Conservation (phyloP, 1,284 basidiomycete genomes). For the Puccinia hordei region DNA sequence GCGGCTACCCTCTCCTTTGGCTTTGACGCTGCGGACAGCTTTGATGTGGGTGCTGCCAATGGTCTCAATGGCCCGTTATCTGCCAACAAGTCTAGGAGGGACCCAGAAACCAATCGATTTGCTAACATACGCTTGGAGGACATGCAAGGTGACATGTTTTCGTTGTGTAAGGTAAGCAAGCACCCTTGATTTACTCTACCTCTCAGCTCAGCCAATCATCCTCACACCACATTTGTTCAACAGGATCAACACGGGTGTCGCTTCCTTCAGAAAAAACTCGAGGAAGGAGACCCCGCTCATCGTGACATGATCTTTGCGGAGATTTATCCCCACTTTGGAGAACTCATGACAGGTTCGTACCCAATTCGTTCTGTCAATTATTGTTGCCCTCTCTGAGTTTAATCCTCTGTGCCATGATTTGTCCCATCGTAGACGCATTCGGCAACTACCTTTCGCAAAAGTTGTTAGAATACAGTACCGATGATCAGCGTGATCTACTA, state of each 20-base stretch:
- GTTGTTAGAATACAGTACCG: slow-evolving; percentile 93
- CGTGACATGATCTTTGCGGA: slow-evolving; percentile 99
- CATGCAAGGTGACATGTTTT: slow-evolving; percentile 68
- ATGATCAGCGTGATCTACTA: slow-evolving; percentile 94
- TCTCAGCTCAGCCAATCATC: slow-evolving; percentile 64
- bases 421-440: slow-evolving; percentile 74
- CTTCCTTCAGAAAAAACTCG: slow-evolving; percentile 97
- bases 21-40: slow-evolving; percentile 35
- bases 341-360: slow-evolving; percentile 86
- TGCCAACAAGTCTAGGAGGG: slow-evolving; percentile 13
- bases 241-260: slow-evolving; percentile 99
- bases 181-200: background rate
- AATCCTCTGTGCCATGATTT: background rate
- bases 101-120: slow-evolving; percentile 78
- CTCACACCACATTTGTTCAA: slow-evolving; percentile 67
- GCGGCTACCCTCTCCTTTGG: slow-evolving; percentile 29
- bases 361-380: slow-evolving; percentile 15
- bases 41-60: background rate
- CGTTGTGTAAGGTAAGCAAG: slow-evolving; percentile 33
- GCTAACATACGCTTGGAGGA: slow-evolving; percentile 93
- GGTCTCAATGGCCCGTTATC: slow-evolving; percentile 8
- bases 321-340: slow-evolving; percentile 95
- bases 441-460: slow-evolving; percentile 99
- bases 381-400: background rate
- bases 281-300: slow-evolving; percentile 89